Base-by-base conservation (phyloP, 192 early-diverging fungal genomes). In the Podochytrium sp. region DNA sequence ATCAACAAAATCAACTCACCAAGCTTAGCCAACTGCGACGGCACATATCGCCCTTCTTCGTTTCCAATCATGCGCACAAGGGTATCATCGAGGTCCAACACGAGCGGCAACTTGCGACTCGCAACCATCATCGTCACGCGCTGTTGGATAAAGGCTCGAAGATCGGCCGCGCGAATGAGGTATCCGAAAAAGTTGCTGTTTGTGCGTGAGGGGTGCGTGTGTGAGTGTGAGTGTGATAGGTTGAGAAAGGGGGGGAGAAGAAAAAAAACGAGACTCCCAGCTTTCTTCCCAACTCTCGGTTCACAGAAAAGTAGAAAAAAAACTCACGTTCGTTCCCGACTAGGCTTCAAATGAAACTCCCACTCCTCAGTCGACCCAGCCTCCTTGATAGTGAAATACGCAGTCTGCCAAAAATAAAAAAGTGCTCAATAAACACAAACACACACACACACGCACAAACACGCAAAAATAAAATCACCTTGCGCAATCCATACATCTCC, bases 51-150 rank as follows among this genome's bases (percentile, higher is more conserved):
- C 33, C 78, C 78, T 32, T 80, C 80, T 33, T 85, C 84, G 71
- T 84, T 83, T 10, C 89, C 90, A 32, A 91, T 87, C 12, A 90
- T 79, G 0, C 91, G 81, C 18, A 93, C 90, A 0, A 93, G 77
- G 0, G 92, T 93, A 72, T 93, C 92, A 74, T 93, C 92, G 41
- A 93, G 74, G 78, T 93, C 92, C 25, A 93, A 77, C 0, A 93
- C 92, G 20, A 93, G 83, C 0, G 92, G 92, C 5, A 93, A 73
- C 40, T 81, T 81, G 50, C 89, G 76, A 23, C 69, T 72, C 1
- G 72, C 62, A 7, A 90, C 62, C 6, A 93, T 60, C 23, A 76
- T 75, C 14, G 80, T 64, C 40, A 80, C 81, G 34, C 86, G 85
- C 16, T 82, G 80, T 23, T 78, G 79, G 63, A 92, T 89, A 67